Conservation (phyloP, 371 early-diverging fungal genomes). For the Dichotomocladium elegans region DNA sequence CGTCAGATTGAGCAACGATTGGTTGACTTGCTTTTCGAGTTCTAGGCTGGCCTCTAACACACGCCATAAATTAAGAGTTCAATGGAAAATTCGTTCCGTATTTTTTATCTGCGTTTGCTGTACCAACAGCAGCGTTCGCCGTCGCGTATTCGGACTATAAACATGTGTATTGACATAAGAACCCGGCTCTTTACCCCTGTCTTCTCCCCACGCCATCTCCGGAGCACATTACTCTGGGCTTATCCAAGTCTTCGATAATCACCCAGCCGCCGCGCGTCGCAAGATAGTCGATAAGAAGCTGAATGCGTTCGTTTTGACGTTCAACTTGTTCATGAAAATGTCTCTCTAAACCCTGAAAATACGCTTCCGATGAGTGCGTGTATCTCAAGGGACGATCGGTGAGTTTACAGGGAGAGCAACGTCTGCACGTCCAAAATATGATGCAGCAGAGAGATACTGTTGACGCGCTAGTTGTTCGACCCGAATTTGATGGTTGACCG, state of each 20-base stretch:
- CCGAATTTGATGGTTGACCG: slow-evolving; percentile 53
- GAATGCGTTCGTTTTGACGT: slow-evolving; percentile 41
- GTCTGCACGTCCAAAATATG: slow-evolving; percentile 47
- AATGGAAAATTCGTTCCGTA: too few relatives aligned
- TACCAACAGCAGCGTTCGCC: slow-evolving; percentile 33
- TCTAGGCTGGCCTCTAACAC: slow-evolving; percentile 29
- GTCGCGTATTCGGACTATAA: slow-evolving; percentile 31
- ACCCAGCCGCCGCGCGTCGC: slow-evolving; percentile 58
- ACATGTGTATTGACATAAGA: too few relatives aligned
- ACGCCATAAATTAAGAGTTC: too few relatives aligned
- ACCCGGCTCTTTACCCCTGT: too few relatives aligned
- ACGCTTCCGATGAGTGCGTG: neutral
- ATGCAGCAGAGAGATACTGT: slow-evolving; percentile 47
- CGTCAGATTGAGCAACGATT: slow-evolving; percentile 53
- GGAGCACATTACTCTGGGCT: slow-evolving; percentile 24
- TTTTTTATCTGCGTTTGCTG: too few relatives aligned
- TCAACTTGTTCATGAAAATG: slow-evolving; percentile 59
- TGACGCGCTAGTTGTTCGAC: slow-evolving; percentile 53
- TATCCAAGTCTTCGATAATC: slow-evolving; percentile 27
- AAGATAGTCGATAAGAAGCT: slow-evolving; percentile 58
- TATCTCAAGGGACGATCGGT: neutral
- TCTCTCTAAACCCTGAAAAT: slow-evolving; percentile 43
- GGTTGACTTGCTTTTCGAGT: slow-evolving; percentile 57
- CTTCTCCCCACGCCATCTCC: too few relatives aligned
- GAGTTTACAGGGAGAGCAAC: slow-evolving; percentile 46